Base-by-base conservation (phyloP, 768 basidiomycete genomes). In the Tremella yokohamensis region DNA sequence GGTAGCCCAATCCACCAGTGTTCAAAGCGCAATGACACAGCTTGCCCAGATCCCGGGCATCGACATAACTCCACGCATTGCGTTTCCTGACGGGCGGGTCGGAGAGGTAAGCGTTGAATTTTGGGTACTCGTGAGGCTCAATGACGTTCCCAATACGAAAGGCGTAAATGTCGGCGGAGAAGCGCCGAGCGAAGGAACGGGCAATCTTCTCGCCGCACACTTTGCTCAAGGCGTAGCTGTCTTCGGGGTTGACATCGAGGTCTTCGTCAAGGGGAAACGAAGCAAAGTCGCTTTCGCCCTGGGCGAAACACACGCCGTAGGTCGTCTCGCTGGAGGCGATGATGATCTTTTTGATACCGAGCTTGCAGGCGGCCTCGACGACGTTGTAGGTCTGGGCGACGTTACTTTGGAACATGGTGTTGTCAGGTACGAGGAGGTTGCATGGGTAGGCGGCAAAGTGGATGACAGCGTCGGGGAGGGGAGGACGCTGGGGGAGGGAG, bases 11-110 rank as follows among this genome's bases (percentile, higher is more conserved):
- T 12, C 69, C 74, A 39, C 57, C 60, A 50, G 58, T 73, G 44
- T 66, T 49, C 18, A 70, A 44, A 25, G 69, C 69, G 22, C 61
- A 60, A 60, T 75, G 56, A 61, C 69, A 73, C 52, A 75, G 60
- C 60, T 75, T 59, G 1, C 74, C 74, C 12, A 75, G 52, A 57
- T 75, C 74, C 44, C 74, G 60, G 11, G 74, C 74, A 59, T 75
- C 74, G 52, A 75, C 72, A 49, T 75, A 75, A 40, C 68, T 69
- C 69, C 72, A 75, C 1, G 74, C 74, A 45, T 73, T 73, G 44
- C 74, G 54, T 59, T 73, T 75, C 52, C 74, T 54, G 19, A 53
- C 48, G 1, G 63, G 54, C 22, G 68, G 69, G 45, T 75, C 68
- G 20, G 54, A 57, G 25, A 72, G 49, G 63, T 65, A 75, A 8